Evolutionary conservation across 306 rosid species (phyloP).

Genomic region (Aeschynomene evenia): DNA sequence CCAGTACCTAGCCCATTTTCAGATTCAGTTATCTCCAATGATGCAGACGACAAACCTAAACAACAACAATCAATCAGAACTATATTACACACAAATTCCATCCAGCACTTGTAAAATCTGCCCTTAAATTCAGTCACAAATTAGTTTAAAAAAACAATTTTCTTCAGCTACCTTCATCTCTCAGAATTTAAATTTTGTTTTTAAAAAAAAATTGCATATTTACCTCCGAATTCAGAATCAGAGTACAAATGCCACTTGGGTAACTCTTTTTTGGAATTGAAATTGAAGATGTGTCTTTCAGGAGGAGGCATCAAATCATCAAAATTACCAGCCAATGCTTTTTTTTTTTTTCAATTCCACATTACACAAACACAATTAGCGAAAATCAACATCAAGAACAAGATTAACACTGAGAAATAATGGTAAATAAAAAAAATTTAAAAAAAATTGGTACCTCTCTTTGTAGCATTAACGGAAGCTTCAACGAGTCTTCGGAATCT

Average conservation of each 20-base stretch:
- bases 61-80: background rate
- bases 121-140: too few relatives aligned
- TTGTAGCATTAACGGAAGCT: conserved; percentile 76
- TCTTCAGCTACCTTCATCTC: too few relatives aligned
- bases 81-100: too few relatives aligned
- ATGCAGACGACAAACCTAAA: conserved; percentile 84
- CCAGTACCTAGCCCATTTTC: conserved; percentile 59
- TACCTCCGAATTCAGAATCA: conserved; percentile 91
- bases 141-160: too few relatives aligned
- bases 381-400: background rate
- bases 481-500: conserved; percentile 68
- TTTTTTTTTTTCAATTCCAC: conserved; percentile 37
- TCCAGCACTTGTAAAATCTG: too few relatives aligned
- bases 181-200: too few relatives aligned
- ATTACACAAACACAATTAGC: conserved; percentile 12
- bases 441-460: conserved; percentile 46
- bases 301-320: conserved; percentile 91
- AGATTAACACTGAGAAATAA: background rate
- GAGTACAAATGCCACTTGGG: conserved; percentile 92
- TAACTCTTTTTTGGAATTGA: conserved; percentile 77
- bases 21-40: conserved; percentile 75
- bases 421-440: too few relatives aligned
- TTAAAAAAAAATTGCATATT: too few relatives aligned
- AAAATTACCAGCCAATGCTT: conserved; percentile 50
- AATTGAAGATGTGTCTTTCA: conserved; percentile 73